A percentile compares a stretch with the other conserved stretches of the same genome.
Evolutionary conservation across 208 protist species (phyloP).

Genomic region (Trypanosoma lewisi): DNA sequence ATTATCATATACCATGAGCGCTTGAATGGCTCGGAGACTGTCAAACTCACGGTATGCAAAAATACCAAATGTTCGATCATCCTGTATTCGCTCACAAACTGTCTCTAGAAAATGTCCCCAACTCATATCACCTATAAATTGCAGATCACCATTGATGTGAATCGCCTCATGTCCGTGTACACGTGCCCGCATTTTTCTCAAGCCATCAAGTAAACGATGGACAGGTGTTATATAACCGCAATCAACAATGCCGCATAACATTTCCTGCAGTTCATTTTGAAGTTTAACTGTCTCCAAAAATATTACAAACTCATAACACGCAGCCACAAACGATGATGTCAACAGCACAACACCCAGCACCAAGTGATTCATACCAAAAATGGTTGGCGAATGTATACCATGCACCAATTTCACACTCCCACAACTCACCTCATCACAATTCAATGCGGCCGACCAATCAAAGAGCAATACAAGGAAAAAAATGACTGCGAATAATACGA

Average conservation of each 20-base stretch:
- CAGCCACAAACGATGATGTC: slow-evolving; percentile 32
- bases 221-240: slow-evolving; percentile 58
- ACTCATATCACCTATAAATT: slow-evolving; percentile 54
- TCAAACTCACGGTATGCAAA: slow-evolving; percentile 38
- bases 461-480: slow-evolving; percentile 64
- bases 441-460: slow-evolving; percentile 50
- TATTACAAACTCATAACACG: slow-evolving; percentile 54
- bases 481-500: slow-evolving; percentile 44
- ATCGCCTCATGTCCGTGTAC: slow-evolving; percentile 42
- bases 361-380: slow-evolving; percentile 27
- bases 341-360: slow-evolving; percentile 44
- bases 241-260: slow-evolving; percentile 52
- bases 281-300: slow-evolving; percentile 49
- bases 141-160: slow-evolving; percentile 18
- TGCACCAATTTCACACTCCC: slow-evolving; percentile 32
- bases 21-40: slow-evolving; percentile 58
- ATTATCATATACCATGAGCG: slow-evolving; percentile 76
- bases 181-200: slow-evolving; percentile 27
- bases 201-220: slow-evolving; percentile 48
- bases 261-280: slow-evolving; percentile 46
- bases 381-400: slow-evolving; percentile 38
- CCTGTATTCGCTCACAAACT: slow-evolving; percentile 44
- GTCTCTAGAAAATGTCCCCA: slow-evolving; percentile 68
- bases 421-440: slow-evolving; percentile 65
- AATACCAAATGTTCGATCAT: slow-evolving; percentile 28